These are phyloP conservation scores for Fusarium nisikadoi DNA, from an alignment of 2,329 filamentous ascomycete genomes.

Conservation along the genomic window DNA sequence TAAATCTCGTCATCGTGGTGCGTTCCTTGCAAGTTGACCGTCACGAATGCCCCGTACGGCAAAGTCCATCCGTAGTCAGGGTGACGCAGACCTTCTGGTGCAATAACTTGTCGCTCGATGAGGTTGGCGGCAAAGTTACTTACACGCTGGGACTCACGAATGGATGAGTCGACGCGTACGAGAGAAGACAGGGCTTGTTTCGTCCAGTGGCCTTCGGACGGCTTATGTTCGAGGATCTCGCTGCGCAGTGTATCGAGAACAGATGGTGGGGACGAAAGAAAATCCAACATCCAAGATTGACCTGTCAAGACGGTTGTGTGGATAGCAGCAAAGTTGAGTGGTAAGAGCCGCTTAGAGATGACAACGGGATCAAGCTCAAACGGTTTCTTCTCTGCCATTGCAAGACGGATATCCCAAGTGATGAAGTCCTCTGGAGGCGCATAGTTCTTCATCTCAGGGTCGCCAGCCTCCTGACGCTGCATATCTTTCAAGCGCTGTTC, in stretches of 20 bases:
- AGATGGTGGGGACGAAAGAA: conserved; percentile 54
- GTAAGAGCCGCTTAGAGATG: conserved; percentile 63
- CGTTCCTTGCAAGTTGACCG: conserved; percentile 56
- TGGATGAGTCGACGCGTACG: conserved; percentile 60
- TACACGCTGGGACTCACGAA: conserved; percentile 63
- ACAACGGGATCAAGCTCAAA: conserved; percentile 58
- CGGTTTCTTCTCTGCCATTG: conserved; percentile 54
- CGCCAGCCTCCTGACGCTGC: conserved; percentile 52
- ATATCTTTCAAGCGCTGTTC: conserved; percentile 60
- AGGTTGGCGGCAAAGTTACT: conserved; percentile 60
- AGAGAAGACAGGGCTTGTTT: conserved; percentile 57
- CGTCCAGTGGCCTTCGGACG: conserved; percentile 55
- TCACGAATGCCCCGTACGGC: conserved; percentile 56
- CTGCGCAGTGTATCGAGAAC: conserved; percentile 55
- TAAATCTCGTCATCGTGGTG: conserved; percentile 61
- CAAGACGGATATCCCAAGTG: conserved; percentile 66
- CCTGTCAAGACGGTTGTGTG: conserved; percentile 67
- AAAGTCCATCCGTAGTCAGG: conserved; percentile 46
- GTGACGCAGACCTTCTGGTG: conserved; percentile 56
- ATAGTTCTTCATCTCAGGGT: conserved; percentile 55
- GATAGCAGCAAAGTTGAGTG: conserved; percentile 68
- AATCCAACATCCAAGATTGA: conserved; percentile 58
- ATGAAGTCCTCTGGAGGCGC: conserved; percentile 65
- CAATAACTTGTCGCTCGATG: conserved; percentile 58
- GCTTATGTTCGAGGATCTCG: conserved; percentile 50